These are phyloP conservation scores for Mollisiaceae sp. DNA, from an alignment of 2,329 filamentous ascomycete genomes.

Conservation along the genomic window DNA sequence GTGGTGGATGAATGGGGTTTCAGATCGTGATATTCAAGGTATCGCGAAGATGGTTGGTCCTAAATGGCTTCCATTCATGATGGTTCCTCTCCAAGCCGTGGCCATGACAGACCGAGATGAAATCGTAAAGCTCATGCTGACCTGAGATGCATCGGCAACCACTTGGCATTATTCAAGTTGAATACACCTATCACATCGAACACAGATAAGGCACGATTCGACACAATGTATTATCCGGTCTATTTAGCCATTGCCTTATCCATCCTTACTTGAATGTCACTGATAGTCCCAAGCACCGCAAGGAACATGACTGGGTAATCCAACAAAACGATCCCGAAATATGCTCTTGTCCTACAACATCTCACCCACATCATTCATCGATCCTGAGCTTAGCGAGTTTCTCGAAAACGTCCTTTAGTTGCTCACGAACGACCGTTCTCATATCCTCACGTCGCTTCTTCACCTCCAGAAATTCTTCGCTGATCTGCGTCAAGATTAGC, in stretches of 20 bases:
- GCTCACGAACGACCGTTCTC: neutral
- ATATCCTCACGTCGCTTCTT: neutral
- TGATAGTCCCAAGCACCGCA: neutral
- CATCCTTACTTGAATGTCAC: neutral
- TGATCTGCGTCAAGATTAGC: neutral
- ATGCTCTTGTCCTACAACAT: neutral
- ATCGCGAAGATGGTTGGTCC: slow-evolving; percentile 23
- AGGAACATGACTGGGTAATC: neutral
- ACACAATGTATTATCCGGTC: neutral
- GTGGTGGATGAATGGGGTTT: slow-evolving; percentile 32
- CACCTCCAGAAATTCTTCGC: neutral
- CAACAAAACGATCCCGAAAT: neutral
- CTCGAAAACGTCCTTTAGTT: neutral
- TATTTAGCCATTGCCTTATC: neutral
- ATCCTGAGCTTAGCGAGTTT: neutral
- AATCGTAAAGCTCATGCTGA: slow-evolving; percentile 25
- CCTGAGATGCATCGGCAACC: slow-evolving; percentile 1
- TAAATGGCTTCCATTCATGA: slow-evolving; percentile 25
- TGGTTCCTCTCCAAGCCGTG: slow-evolving; percentile 24
- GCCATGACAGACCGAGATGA: slow-evolving; percentile 20
- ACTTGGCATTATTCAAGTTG: neutral
- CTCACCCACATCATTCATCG: neutral
- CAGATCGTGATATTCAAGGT: slow-evolving; percentile 27
- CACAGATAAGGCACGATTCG: neutral
- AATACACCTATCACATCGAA: neutral